These are phyloP conservation scores for Leishmania tarentolae DNA, from an alignment of 208 protist species.

Conservation along the genomic window DNA sequence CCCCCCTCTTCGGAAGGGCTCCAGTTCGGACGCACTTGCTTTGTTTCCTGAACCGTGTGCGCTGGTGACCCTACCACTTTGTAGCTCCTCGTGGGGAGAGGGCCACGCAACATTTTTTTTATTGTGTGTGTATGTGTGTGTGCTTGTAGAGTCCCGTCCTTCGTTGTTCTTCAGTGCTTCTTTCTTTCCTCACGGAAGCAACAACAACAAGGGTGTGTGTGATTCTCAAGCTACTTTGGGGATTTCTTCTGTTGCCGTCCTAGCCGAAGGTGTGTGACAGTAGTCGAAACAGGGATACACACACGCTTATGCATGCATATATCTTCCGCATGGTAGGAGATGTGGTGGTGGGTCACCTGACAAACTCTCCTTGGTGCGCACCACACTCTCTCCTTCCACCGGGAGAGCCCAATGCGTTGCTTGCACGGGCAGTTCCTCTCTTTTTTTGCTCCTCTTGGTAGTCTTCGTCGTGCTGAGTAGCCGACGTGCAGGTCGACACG, in stretches of 20 bases:
- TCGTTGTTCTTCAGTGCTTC: background rate
- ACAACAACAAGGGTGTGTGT: background rate
- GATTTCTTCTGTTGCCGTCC: background rate
- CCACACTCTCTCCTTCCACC: background rate
- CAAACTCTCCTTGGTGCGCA: background rate
- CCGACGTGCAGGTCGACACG: background rate
- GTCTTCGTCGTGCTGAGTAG: background rate
- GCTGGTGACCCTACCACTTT: background rate
- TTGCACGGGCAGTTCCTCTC: background rate
- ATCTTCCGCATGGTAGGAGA: background rate
- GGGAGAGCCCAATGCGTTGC: background rate
- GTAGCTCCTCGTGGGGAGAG: background rate
- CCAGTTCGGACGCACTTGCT: background rate
- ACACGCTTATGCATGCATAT: background rate
- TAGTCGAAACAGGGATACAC: background rate
- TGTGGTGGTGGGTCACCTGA: background rate
- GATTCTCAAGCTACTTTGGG: background rate
- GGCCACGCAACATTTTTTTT: background rate
- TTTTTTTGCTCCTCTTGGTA: background rate
- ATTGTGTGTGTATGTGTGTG: background rate
- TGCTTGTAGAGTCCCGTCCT: background rate
- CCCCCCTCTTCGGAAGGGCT: background rate
- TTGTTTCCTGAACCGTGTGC: background rate
- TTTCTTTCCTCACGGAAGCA: background rate
- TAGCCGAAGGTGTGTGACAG: background rate